Percentiles rank a stretch among this genome's conserved stretches.
Evolutionary conservation across 768 basidiomycete species (phyloP).

Genomic region (Amanita muscaria): DNA sequence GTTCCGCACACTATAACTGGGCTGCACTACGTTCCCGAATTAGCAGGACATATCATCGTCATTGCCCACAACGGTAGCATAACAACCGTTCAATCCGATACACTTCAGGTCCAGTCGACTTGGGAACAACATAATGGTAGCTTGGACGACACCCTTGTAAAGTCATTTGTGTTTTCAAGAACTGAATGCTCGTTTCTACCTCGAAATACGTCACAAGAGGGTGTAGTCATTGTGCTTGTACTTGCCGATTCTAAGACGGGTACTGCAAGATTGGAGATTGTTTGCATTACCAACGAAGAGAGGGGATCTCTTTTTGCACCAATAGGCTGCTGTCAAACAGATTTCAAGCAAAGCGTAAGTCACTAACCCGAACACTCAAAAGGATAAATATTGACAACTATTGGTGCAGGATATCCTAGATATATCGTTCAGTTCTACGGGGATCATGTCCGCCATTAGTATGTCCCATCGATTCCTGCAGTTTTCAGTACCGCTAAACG

Average conservation of each 20-base stretch:
- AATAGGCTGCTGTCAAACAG: conserved; percentile 16
- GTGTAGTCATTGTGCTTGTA: conserved; percentile 18
- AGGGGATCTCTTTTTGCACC: background rate
- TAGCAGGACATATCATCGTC: conserved; percentile 16
- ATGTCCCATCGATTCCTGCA: conserved; percentile 13
- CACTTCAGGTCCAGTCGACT: conserved; percentile 8
- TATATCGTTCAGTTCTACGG: conserved; percentile 37
- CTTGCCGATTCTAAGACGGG: conserved; percentile 4
- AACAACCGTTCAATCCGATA: conserved; percentile 22
- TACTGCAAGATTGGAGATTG: background rate
- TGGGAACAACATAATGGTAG: conserved; percentile 11
- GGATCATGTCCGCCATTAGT: conserved; percentile 45
- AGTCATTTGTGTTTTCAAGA: conserved; percentile 12
- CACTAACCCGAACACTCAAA: conserved; percentile 12
- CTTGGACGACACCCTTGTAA: conserved; percentile 13
- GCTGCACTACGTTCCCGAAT: background rate
- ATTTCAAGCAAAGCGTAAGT: conserved; percentile 24
- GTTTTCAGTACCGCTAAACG: background rate
- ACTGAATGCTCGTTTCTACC: conserved; percentile 21
- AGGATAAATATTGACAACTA: conserved; percentile 6
- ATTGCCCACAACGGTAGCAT: conserved; percentile 24
- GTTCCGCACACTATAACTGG: conserved; percentile 7
- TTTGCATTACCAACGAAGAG: conserved; percentile 1
- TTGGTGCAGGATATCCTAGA: conserved; percentile 26
- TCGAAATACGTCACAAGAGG: conserved; percentile 13